These are phyloP conservation scores for Botrytis hyacinthi DNA, from an alignment of 2,329 filamentous ascomycete genomes.

Conservation along the genomic window DNA sequence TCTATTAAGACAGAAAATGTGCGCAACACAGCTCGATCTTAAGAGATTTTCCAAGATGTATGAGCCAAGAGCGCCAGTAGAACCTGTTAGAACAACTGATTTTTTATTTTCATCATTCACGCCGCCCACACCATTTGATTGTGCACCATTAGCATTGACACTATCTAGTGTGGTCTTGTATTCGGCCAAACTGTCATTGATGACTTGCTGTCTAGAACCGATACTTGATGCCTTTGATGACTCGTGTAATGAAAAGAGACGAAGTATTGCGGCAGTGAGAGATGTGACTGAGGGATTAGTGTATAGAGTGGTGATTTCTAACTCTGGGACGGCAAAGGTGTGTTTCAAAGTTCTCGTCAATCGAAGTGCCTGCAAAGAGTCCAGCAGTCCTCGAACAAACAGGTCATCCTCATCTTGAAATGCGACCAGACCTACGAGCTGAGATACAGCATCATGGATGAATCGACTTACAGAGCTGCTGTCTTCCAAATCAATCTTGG, in stretches of 20 bases:
- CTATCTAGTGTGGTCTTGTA: too few relatives aligned
- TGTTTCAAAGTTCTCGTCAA: neutral
- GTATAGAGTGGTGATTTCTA: neutral
- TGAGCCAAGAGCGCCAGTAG: conserved; percentile 49
- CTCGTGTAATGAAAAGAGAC: neutral
- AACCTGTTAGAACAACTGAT: conserved; percentile 45
- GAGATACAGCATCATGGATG: neutral
- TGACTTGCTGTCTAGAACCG: neutral
- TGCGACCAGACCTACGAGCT: neutral
- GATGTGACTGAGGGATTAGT: neutral
- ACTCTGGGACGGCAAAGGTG: neutral
- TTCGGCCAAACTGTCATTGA: too few relatives aligned
- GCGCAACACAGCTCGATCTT: conserved; percentile 37
- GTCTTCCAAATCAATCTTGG: neutral
- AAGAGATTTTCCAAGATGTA: conserved; percentile 46
- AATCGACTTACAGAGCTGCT: neutral
- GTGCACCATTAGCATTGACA: too few relatives aligned
- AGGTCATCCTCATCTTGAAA: neutral
- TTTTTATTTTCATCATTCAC: too few relatives aligned
- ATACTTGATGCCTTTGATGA: neutral
- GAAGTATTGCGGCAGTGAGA: neutral
- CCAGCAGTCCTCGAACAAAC: neutral
- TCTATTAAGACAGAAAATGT: conserved; percentile 50
- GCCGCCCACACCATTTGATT: too few relatives aligned
- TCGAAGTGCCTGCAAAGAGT: conserved; percentile 1